Conservation (phyloP, 1,284 basidiomycete species). For the Phellinidium pouzarii region DNA sequence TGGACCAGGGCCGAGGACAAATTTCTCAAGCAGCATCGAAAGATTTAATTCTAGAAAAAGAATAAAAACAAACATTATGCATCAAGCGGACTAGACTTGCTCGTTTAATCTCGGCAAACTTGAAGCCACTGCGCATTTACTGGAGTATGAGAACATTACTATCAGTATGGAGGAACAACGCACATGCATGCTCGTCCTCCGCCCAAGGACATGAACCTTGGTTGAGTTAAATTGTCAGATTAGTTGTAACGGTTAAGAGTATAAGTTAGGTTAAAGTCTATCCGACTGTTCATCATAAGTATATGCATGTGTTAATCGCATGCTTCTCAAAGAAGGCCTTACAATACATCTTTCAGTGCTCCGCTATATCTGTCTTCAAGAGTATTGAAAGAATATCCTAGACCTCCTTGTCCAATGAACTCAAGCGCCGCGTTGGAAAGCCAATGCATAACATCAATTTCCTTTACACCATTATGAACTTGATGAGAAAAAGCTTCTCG, state of each 20-base stretch:
- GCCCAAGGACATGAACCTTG: slow-evolving; percentile 21
- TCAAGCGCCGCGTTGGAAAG: slow-evolving; percentile 33
- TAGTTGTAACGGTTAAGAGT: neutral
- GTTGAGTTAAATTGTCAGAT: neutral
- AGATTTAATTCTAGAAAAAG: slow-evolving; percentile 12
- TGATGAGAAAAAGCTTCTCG: slow-evolving; percentile 24
- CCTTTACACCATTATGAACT: slow-evolving; percentile 18
- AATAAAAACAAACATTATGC: neutral
- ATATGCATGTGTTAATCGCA: neutral
- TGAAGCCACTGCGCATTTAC: slow-evolving; percentile 12
- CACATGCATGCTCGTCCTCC: slow-evolving; percentile 21
- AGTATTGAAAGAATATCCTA: slow-evolving; percentile 37
- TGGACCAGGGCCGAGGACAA: slow-evolving; percentile 11
- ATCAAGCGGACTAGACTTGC: neutral
- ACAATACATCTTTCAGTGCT: slow-evolving; percentile 28
- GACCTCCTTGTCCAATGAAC: slow-evolving; percentile 29
- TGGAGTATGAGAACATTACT: neutral
- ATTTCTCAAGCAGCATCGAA: slow-evolving; percentile 17
- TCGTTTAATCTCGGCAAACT: slow-evolving; percentile 18
- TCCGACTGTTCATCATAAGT: neutral
- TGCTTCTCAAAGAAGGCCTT: slow-evolving; percentile 14
- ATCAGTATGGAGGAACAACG: neutral
- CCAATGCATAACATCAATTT: slow-evolving; percentile 38
- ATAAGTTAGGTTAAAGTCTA: slow-evolving; percentile 8
- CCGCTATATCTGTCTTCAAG: slow-evolving; percentile 29